Conservation (phyloP, 73 alveolate species). For the Paramecium pentaurelia region DNA sequence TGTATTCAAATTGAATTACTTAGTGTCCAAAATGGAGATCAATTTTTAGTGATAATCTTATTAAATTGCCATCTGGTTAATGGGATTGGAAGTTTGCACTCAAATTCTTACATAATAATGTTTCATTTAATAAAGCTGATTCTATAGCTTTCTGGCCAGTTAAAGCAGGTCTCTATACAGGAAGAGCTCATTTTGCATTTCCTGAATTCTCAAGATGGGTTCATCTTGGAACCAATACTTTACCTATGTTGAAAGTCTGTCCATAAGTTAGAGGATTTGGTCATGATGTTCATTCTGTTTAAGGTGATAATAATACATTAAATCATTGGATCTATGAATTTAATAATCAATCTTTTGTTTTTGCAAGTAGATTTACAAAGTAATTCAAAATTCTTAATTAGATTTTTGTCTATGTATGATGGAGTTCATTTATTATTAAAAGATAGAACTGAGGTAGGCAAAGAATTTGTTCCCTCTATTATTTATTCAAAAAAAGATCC, state of each 20-base stretch:
- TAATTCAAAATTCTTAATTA: conserved; percentile 27
- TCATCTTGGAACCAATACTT: conserved; percentile 77
- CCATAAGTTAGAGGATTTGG: conserved; percentile 82
- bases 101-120: conserved; percentile 30
- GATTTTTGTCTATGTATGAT: conserved; percentile 74
- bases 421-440: conserved; percentile 76
- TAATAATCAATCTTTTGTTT: conserved; percentile 40
- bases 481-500: conserved; percentile 48
- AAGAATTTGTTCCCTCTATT: conserved; percentile 35
- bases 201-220: conserved; percentile 87
- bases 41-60: conserved; percentile 65
- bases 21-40: conserved; percentile 76
- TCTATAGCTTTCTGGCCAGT: conserved; percentile 77
- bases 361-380: conserved; percentile 58
- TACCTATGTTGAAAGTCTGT: conserved; percentile 81
- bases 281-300: conserved; percentile 58
- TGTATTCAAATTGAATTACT: not conserved
- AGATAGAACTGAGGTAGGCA: conserved; percentile 82
- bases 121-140: conserved; percentile 65
- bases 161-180: conserved; percentile 65
- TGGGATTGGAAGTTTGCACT: conserved; percentile 49
- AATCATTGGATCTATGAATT: conserved; percentile 82
- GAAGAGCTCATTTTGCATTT: conserved; percentile 75
- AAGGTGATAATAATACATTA: conserved; percentile 71
- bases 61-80: conserved; percentile 4